A percentile compares a stretch with the other conserved stretches of the same genome.
phyloP scores from a whole-genome alignment of 768 basidiomycete genomes.

The Nidularia pulvinata region DNA sequence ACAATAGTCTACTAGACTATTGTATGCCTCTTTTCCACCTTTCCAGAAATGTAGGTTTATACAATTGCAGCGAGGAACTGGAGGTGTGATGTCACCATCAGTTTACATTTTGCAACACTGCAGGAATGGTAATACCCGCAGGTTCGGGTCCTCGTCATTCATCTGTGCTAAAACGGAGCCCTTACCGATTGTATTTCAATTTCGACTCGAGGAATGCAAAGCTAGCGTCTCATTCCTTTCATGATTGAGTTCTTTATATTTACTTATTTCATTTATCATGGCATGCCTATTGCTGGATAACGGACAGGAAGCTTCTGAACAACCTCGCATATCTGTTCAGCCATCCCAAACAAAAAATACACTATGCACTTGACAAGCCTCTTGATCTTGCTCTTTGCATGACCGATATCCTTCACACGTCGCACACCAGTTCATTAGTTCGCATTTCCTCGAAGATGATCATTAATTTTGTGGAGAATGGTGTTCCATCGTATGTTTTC shows the following conservation, averaged over 20 bases:
- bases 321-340: conserved; percentile 13
- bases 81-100: too few relatives aligned
- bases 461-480: conserved; percentile 66
- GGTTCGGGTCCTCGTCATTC: too few relatives aligned
- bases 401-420: conserved; percentile 43
- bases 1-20: too few relatives aligned
- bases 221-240: conserved; percentile 9
- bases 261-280: conserved; percentile 9
- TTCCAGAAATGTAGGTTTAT: too few relatives aligned
- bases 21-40: too few relatives aligned
- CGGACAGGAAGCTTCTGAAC: background rate
- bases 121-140: too few relatives aligned
- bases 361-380: conserved; percentile 17
- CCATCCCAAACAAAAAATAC: conserved; percentile 36
- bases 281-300: conserved; percentile 16
- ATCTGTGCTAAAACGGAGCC: too few relatives aligned
- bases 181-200: conserved; percentile 36
- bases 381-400: conserved; percentile 31
- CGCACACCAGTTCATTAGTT: conserved; percentile 43
- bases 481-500: conserved; percentile 45
- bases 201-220: conserved; percentile 36
- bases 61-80: too few relatives aligned
- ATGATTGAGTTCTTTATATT: too few relatives aligned
- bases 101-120: too few relatives aligned
- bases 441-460: conserved; percentile 57